These are phyloP conservation scores for Lagerstroemia speciosa DNA, from an alignment of 345 rosid species.

Conservation along the genomic window DNA sequence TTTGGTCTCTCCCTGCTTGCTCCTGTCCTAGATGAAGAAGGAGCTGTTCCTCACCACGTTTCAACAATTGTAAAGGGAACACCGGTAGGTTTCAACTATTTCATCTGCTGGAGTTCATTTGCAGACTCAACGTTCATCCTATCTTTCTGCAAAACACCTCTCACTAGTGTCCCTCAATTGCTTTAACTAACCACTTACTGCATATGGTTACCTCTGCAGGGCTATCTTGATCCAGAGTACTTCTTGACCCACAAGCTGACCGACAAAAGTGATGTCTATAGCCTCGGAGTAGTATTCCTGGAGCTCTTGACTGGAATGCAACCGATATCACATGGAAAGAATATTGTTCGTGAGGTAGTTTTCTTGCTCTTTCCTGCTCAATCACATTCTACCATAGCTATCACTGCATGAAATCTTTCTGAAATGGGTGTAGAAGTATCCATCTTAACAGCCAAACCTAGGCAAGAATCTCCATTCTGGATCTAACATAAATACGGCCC, in stretches of 20 bases:
- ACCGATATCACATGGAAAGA: constrained; percentile 79
- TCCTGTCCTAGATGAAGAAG: constrained; percentile 59
- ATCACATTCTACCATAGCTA: background rate
- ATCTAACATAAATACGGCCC: no score
- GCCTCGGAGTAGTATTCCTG: constrained; percentile 85
- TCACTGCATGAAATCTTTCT: no score
- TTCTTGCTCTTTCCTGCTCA: background rate
- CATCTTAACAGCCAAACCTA: no score
- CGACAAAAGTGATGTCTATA: constrained; percentile 89
- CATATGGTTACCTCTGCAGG: constrained; percentile 30
- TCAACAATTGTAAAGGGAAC: constrained; percentile 73
- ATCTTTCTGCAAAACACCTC: background rate
- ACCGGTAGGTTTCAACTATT: constrained; percentile 35
- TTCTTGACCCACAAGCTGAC: constrained; percentile 83
- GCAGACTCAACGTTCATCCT: background rate
- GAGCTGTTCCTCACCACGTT: constrained; percentile 49
- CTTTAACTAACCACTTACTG: background rate
- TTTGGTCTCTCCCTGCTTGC: constrained; percentile 80
- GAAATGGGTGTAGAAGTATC: no score
- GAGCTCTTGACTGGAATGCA: constrained; percentile 91
- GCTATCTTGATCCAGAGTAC: constrained; percentile 93
- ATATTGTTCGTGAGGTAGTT: constrained; percentile 78
- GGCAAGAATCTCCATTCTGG: no score
- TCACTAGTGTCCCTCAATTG: background rate
- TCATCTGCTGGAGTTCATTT: background rate